Conservation (phyloP, 768 basidiomycete species). For the Hypholoma sublateritium region DNA sequence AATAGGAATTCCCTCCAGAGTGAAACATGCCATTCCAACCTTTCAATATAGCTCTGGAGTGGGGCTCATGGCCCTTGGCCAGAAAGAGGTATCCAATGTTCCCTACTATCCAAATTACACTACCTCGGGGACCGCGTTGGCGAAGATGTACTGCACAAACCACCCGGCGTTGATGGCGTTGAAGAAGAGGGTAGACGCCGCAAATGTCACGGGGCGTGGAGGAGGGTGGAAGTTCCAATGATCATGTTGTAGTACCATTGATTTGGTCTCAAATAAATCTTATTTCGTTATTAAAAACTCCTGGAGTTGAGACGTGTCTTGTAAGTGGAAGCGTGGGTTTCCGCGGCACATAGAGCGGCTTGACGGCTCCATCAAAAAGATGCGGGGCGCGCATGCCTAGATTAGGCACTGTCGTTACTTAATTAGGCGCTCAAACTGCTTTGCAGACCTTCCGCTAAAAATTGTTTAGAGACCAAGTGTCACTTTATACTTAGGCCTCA, state of each 20-base stretch:
- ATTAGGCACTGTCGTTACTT: too few relatives aligned
- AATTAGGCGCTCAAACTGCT: too few relatives aligned
- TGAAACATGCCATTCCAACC: conserved; percentile 23
- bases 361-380: too few relatives aligned
- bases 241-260: background rate
- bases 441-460: too few relatives aligned
- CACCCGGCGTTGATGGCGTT: conserved; percentile 38
- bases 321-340: too few relatives aligned
- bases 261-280: background rate
- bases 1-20: conserved; percentile 41
- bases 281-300: too few relatives aligned
- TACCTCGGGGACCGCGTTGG: conserved; percentile 46
- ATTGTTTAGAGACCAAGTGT: too few relatives aligned
- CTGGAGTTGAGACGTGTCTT: too few relatives aligned
- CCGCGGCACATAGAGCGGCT: too few relatives aligned
- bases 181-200: conserved; percentile 49
- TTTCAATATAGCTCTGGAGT: conserved; percentile 26
- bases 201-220: conserved; percentile 62
- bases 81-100: conserved; percentile 29
- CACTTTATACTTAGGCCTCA: too few relatives aligned
- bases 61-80: conserved; percentile 17
- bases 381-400: too few relatives aligned
- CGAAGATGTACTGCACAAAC: conserved; percentile 50
- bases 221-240: conserved; percentile 57
- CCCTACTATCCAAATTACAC: conserved; percentile 51